Evolutionary conservation across 352 stramenopile genomes (phyloP).

Genomic region (Phytophthora sansomeana): DNA sequence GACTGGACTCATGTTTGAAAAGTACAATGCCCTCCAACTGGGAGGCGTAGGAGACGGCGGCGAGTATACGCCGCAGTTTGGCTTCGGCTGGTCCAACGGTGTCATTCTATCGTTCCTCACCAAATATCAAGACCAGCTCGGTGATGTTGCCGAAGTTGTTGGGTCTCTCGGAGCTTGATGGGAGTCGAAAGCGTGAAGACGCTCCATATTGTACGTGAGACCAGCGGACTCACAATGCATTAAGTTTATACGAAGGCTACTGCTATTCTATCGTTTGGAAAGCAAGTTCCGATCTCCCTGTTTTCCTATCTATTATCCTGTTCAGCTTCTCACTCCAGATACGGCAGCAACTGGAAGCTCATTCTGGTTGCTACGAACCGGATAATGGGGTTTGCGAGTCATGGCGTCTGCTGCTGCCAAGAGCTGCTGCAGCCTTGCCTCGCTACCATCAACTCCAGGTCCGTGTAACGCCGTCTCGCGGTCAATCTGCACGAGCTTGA

Average conservation of each 20-base stretch:
- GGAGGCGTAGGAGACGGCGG: slow-evolving; percentile 75
- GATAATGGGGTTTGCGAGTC: slow-evolving; percentile 7
- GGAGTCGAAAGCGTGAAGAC: neutral
- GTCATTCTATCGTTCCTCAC: slow-evolving; percentile 85
- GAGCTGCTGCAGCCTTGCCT: slow-evolving; percentile 24
- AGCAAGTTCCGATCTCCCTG: neutral
- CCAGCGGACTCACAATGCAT: neutral
- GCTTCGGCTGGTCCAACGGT: slow-evolving; percentile 89
- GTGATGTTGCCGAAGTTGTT: slow-evolving; percentile 1
- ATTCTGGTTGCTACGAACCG: slow-evolving; percentile 15
- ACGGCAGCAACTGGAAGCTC: slow-evolving; percentile 19
- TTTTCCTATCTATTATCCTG: slow-evolving; percentile 4
- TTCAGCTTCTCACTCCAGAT: slow-evolving; percentile 26
- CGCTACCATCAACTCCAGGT: neutral
- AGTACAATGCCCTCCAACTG: slow-evolving; percentile 80
- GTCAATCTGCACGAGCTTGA: slow-evolving; percentile 50
- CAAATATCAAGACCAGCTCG: slow-evolving; percentile 59
- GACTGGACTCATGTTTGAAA: slow-evolving; percentile 89
- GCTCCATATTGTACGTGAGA: neutral
- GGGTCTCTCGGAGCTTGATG: neutral
- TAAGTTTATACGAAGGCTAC: slow-evolving; percentile 14
- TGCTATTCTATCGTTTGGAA: neutral
- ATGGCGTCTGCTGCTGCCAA: slow-evolving; percentile 20
- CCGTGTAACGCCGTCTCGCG: slow-evolving; percentile 9
- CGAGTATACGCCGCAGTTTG: slow-evolving; percentile 89